Evolutionary conservation across 805 yeast genomes (phyloP), one percentile per base, ranked within the genome.

Genomic region (Candida easanensis): DNA sequence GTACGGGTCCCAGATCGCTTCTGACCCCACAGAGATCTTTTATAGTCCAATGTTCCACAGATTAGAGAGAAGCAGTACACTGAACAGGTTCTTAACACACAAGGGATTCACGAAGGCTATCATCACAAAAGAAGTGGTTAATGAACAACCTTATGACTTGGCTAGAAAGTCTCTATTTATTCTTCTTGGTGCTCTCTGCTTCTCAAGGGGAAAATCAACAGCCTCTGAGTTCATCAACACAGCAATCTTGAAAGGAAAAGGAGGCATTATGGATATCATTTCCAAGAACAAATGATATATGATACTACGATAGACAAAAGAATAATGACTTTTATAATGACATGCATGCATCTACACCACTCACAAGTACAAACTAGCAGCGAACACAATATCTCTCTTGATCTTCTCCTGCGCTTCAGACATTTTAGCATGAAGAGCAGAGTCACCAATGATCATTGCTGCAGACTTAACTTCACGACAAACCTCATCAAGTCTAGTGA

Each of bases 371-470:
- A 93, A 75, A 44, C 96, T 86, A 4, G 98, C 97, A 62, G 98
- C 93, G 66, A 93, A 93, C 0, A 93, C 98, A 54, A 93, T 93
- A 62, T 93, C 99, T 56, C 99, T 80, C 66, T 91, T 91, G 61
- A 93, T 93, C 63, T 80, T 79, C 60, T 93, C 98, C 65, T 91
- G 98, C 0, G 97, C 97, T 42, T 79, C 84, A 17, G 80, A 73
- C 93, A 93, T 88, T 64, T 91, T 91, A 36, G 87, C 72, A 63
- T 89, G 95, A 50, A 93, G 73, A n/a, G 78, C 77, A 6, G 95
- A 81, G 63, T 93, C 97, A 42, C 99, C 99, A 58, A 93, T 87
- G 54, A 93, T 88, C 53, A 91, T 73, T 2, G 98, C 89, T 4
- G 98, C 97, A 41, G 87, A 84, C 66, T 85, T 88, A 18, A 91